Percentiles rank a stretch among this genome's conserved stretches.
Evolutionary conservation across 2,329 filamentous ascomycete genomes (phyloP).

Genomic region (Phoma herbarum): DNA sequence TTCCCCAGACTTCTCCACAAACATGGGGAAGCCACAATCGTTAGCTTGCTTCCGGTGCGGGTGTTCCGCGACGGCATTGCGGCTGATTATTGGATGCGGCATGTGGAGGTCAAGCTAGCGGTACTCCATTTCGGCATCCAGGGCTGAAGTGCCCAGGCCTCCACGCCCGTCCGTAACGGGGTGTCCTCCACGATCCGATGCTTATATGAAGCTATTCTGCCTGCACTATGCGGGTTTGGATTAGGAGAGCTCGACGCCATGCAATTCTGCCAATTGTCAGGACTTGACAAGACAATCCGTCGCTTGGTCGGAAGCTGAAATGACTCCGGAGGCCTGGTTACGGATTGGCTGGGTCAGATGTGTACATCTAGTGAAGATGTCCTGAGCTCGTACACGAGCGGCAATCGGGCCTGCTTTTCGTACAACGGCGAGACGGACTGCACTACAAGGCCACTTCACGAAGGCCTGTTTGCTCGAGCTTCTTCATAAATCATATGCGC

Average conservation of each 20-base stretch:
- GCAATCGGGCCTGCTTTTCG: neutral
- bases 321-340: neutral
- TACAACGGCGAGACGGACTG: neutral
- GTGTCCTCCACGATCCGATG: neutral
- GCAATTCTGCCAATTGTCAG: too few species aligned
- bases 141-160: neutral
- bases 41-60: neutral
- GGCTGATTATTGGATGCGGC: neutral
- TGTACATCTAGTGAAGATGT: neutral
- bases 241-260: neutral
- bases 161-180: neutral
- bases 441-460: too few species aligned
- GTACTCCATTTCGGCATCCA: neutral
- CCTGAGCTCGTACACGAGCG: neutral
- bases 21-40: neutral
- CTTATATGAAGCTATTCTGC: neutral
- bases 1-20: conserved; percentile 3
- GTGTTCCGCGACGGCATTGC: neutral
- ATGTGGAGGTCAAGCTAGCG: neutral
- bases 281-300: neutral
- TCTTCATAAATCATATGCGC: too few species aligned
- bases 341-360: neutral
- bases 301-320: neutral
- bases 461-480: too few species aligned
- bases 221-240: neutral